Conservation (phyloP, 495 filamentous ascomycete species). For the Tuber aestivum region DNA sequence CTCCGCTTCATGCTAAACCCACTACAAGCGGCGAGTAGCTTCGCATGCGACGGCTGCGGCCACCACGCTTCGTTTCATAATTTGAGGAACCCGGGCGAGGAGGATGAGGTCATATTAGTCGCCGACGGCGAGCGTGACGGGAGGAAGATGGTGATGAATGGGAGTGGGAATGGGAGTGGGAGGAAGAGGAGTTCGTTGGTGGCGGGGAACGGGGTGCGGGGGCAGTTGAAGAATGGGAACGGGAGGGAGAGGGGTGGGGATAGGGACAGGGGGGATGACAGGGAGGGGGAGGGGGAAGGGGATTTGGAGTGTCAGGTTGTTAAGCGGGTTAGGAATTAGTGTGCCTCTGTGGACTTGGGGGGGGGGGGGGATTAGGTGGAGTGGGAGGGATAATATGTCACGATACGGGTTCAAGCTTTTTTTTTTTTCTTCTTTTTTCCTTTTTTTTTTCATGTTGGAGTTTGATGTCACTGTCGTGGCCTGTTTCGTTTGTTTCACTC, state of each 20-base stretch:
- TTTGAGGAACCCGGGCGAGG: constrained; percentile 50
- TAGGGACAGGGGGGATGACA: constrained; percentile 17
- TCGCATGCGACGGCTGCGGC: constrained; percentile 53
- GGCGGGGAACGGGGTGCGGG: constrained; percentile 18
- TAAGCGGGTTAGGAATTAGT: constrained; percentile 28
- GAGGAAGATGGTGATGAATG: constrained; percentile 19
- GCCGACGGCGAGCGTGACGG: constrained; percentile 34
- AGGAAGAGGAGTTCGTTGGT: constrained; percentile 20
- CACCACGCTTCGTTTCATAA: constrained; percentile 55
- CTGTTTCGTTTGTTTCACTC: not conserved
- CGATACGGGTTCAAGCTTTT: constrained; percentile 7
- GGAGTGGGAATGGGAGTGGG: constrained; percentile 25
- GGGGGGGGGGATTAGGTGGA: not conserved
- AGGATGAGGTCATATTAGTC: constrained; percentile 47
- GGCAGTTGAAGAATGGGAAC: constrained; percentile 5
- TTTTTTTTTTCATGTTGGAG: constrained; percentile 7
- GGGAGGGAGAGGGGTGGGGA: constrained; percentile 26
- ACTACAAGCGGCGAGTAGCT: constrained; percentile 50
- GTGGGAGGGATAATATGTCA: constrained; percentile 11
- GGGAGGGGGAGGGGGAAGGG: constrained; percentile 14
- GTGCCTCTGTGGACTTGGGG: not conserved
- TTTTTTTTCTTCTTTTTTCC: not conserved
- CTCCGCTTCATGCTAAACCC: constrained; percentile 57
- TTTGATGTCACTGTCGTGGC: constrained; percentile 1
- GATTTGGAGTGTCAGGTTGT: constrained; percentile 26